Conservation (phyloP, 202 grass and related monocot species). For the Digitaria exilis region DNA sequence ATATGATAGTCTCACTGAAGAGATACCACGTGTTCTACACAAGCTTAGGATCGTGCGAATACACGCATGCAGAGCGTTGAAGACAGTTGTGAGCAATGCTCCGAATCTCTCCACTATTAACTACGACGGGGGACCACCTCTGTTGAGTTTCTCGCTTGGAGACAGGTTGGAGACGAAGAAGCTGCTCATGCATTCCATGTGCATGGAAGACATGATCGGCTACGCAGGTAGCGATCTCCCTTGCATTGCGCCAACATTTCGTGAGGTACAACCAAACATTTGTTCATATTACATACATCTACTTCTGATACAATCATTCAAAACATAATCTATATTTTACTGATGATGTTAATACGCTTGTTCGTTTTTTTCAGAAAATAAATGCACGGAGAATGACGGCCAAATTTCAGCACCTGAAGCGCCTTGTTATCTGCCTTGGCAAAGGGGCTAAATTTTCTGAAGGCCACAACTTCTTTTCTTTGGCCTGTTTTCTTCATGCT, state of each 20-base stretch:
- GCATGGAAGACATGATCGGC: background rate
- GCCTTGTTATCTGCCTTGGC: conserved; percentile 1
- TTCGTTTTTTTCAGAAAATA: background rate
- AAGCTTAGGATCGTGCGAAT: background rate
- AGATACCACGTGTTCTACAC: background rate
- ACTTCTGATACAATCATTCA: background rate
- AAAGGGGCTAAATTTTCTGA: background rate
- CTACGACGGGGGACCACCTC: background rate
- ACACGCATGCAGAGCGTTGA: background rate
- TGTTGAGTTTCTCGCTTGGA: background rate
- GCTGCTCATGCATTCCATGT: background rate
- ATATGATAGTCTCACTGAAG: background rate
- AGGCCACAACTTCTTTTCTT: background rate
- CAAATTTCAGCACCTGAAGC: conserved; percentile 13
- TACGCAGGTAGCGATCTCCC: background rate
- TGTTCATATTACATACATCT: background rate
- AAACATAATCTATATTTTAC: background rate
- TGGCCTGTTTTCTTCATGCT: conserved; percentile 13
- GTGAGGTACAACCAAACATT: background rate
- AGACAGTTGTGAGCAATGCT: background rate
- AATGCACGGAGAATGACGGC: background rate
- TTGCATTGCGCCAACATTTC: background rate
- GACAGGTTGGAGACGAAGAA: background rate
- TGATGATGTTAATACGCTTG: background rate
- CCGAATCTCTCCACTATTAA: background rate